phyloP scores from a whole-genome alignment of 75 land plant species.

The Chamaecyparis obtusa region DNA sequence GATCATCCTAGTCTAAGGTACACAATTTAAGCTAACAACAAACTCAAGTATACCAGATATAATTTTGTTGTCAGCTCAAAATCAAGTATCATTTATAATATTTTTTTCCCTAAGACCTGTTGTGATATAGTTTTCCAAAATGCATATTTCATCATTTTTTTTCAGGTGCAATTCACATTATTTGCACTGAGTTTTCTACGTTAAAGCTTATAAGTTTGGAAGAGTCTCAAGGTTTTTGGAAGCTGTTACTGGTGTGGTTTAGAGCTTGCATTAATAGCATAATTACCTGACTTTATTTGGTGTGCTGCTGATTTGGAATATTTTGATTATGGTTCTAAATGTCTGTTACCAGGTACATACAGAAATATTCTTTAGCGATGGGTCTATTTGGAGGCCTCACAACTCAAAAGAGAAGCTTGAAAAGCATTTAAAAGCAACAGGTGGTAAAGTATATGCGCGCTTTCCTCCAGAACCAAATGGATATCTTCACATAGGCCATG shows the following conservation, averaged over 20 bases:
- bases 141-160: neutral
- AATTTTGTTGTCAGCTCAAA: no score
- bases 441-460: constrained; percentile 81
- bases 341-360: constrained; percentile 75
- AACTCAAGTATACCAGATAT: no score
- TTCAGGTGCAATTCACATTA: neutral
- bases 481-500: constrained; percentile 98
- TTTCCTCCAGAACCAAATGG: constrained; percentile 99
- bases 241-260: neutral
- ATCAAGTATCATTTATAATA: neutral
- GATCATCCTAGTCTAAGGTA: no score
- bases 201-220: neutral
- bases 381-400: constrained; percentile 69
- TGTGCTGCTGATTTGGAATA: neutral
- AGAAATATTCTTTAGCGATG: constrained; percentile 89
- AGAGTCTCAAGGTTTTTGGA: neutral
- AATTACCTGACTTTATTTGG: neutral
- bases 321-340: neutral
- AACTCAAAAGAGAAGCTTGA: constrained; percentile 76
- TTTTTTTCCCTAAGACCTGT: no score
- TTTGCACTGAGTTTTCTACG: neutral
- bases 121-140: no score
- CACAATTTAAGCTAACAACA: no score
- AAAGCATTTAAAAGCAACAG: constrained; percentile 77
- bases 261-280: neutral